Evolutionary conservation across 106 monocot species (phyloP), one percentile per base, ranked within the genome.

Genomic region (Vanilla planifolia): DNA sequence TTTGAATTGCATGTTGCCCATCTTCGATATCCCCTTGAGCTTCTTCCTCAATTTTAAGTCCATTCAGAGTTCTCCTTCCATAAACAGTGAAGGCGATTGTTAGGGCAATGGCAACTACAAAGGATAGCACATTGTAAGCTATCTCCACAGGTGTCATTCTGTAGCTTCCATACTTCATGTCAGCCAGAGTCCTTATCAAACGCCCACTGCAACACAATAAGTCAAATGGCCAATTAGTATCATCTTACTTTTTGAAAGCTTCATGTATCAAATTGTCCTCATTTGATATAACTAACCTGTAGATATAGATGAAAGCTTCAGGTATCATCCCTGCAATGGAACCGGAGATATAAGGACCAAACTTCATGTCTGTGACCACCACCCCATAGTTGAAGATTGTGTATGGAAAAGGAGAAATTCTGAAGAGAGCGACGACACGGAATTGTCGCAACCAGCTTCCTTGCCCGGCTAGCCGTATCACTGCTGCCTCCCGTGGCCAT

Each of bases 361-460:
- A 90, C 46, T 59, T 78, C 60, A 96, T 78, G n/a, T 68, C 66
- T 3, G 95, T 90, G 19, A 84, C 83, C 5, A 75, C 86, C 3
- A 96, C 72, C 52, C 81, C 90, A 72, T 96, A 96, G 43, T 96
- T 96, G 69, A 96, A 84, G 41, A 96, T 87, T 57, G 95, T 80
- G 68, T 96, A 96, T 30, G 95, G 95, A 67, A 96, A 96, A 27
- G 95, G 95, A 4, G 95, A 96, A 34, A 96, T 81, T 63, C 95
- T 90, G 61, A 96, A 96, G 27, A 96, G 75, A 9, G 78, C 67
- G 33, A 91, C 83, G 3, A 96, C 95, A 24, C 84, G 73, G 60
- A 96, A 96, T 48, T 96, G 95, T 64, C 77, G 78, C n/a, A 86
- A 81, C 90, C 86, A 96, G 69, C 77, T 90, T 40, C 95, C 95